Percentiles rank a stretch among this genome's conserved stretches.
Conservation (phyloP, 257 asterid species). For the Salvia miltiorrhiza region DNA sequence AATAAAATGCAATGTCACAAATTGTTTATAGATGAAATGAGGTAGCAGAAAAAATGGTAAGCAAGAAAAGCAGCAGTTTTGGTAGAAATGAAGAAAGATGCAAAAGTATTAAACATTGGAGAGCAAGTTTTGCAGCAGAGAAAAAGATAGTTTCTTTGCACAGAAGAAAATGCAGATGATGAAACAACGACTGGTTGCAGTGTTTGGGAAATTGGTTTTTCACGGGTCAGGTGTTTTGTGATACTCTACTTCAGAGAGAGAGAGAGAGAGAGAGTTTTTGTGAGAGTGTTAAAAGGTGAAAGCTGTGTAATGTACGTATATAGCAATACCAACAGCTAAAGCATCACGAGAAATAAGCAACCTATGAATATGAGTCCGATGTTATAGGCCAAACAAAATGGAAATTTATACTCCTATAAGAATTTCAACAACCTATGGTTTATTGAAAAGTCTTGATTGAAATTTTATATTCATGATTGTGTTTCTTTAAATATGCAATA, state of each 20-base stretch:
- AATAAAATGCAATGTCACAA: background rate
- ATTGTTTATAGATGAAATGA: background rate
- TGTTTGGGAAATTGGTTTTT: constrained; percentile 44
- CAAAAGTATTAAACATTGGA: background rate
- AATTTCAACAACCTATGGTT: background rate
- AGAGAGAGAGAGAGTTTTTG: background rate
- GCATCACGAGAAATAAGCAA: background rate
- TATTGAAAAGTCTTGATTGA: background rate
- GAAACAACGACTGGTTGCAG: constrained; percentile 27
- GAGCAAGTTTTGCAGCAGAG: constrained; percentile 6
- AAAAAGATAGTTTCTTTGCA: constrained; percentile 2
- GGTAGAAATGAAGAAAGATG: constrained; percentile 10
- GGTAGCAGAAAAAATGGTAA: background rate
- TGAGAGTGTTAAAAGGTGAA: constrained; percentile 3
- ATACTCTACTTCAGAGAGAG: constrained; percentile 21
- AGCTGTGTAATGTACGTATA: background rate
- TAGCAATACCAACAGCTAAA: background rate
- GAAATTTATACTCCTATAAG: background rate
- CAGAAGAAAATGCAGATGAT: constrained; percentile 15
- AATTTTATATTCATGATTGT: background rate
- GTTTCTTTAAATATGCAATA: background rate
- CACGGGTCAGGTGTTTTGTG: constrained; percentile 75
- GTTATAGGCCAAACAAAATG: background rate
- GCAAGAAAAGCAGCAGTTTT: constrained; percentile 20
- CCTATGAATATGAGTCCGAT: background rate